Base-by-base conservation (phyloP, 2,329 filamentous ascomycete species). In the Emergomyces pasteurianus region DNA sequence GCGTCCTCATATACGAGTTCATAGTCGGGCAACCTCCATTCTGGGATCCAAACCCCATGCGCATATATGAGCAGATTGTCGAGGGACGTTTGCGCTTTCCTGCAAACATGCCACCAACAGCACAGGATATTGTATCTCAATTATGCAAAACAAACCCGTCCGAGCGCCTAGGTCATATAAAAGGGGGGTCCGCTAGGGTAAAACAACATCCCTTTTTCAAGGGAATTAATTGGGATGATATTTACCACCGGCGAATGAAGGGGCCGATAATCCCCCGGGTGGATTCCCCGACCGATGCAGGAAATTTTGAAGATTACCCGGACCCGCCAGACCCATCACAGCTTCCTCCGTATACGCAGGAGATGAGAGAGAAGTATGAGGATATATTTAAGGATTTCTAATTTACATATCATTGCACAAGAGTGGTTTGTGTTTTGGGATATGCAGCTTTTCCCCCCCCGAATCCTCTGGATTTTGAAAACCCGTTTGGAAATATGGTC, bases 41-140 rank as follows among this genome's bases (percentile, higher is more conserved):
- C 70, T 87, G 84, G 84, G 84, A 86, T 69, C 82, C 85, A 62
- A 86, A 86, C 65, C 84, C 84, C 3, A 85, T 86, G 81, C 84
- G 84, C 63, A 86, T 86, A 63, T 86, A 86, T 69, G 84, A 86
- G 71, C 83, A 83, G 69, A 87, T 87, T 64, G 83, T 86, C 16
- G 81, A 84, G 71, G 84, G 84, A 61, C 81, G 78, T 62, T 72
- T 87, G 47, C 81, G 83, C 62, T 86, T 82, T 68, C 84, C 84
- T 8, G 77, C 77, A 9, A 79, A 79, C 64, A 84, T 86, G 80
- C 79, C 81, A 0, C 68, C 78, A 2, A 78, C 82, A 31, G 83
- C 84, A 2, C 80, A 82, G 63, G 81, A 85, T 67, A 80, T 87
- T 56, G 84, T 87, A 66, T 79, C 79, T 7, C 77, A 79, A 26